A percentile compares a stretch with the other conserved stretches of the same genome.
These are phyloP conservation scores for Candida glaebosa DNA, from an alignment of 805 yeast genomes.

Conservation along the genomic window DNA sequence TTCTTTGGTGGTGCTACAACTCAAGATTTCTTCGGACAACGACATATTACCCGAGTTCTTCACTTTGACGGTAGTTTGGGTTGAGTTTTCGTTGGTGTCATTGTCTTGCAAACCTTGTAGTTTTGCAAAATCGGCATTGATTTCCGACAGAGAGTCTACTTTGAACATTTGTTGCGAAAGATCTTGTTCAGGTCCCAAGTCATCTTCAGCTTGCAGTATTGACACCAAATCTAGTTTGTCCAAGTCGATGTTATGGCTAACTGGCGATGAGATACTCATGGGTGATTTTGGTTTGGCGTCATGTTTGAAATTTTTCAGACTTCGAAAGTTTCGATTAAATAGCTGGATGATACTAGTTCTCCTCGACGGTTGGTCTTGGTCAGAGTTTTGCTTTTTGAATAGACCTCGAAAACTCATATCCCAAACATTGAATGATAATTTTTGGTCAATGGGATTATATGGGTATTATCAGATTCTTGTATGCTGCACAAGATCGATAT, in stretches of 20 bases:
- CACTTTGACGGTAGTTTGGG: not conserved
- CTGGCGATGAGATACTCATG: conserved; percentile 1
- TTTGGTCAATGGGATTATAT: not conserved
- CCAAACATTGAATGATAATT: not conserved
- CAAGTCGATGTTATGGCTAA: not conserved
- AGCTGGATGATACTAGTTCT: too few relatives aligned
- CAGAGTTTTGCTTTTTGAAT: not conserved
- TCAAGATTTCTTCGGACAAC: conserved; percentile 13
- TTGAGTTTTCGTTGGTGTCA: not conserved
- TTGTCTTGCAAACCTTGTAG: not conserved
- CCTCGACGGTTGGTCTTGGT: not conserved
- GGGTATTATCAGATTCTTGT: not conserved
- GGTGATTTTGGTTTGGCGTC: not conserved
- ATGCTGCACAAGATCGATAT: not conserved
- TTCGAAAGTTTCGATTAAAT: not conserved
- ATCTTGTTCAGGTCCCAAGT: not conserved
- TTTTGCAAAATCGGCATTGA: not conserved
- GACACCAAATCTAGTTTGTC: not conserved
- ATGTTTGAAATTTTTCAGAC: not conserved
- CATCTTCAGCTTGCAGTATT: not conserved
- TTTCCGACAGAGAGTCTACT: not conserved
- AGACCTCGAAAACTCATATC: not conserved
- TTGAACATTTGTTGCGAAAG: not conserved
- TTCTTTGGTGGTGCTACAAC: conserved; percentile 15
- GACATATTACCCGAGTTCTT: conserved; percentile 6